phyloP scores from a whole-genome alignment of 1,284 basidiomycete species.

The Heterobasidion irregulare region DNA sequence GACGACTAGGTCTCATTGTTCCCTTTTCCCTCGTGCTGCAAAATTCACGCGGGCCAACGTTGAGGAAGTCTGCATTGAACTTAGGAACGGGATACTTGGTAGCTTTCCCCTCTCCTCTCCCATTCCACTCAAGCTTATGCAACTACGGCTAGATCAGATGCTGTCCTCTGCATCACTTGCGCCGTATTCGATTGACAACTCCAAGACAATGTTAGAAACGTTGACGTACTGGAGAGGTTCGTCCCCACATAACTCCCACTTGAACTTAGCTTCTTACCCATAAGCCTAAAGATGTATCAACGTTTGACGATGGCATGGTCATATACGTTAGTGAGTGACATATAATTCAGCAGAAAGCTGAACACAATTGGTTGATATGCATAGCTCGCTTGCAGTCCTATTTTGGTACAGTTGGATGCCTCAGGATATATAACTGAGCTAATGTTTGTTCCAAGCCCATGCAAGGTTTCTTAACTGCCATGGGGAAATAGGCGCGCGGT shows the following conservation, averaged over 20 bases:
- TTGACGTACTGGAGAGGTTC: background rate
- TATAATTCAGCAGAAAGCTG: background rate
- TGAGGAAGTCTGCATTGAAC: background rate
- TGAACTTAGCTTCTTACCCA: background rate
- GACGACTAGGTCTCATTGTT: background rate
- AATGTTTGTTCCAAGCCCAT: background rate
- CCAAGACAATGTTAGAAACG: background rate
- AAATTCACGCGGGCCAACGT: background rate
- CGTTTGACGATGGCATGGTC: background rate
- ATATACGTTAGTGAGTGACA: background rate
- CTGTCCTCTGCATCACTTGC: background rate
- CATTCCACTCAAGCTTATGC: background rate
- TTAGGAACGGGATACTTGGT: background rate
- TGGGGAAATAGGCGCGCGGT: background rate
- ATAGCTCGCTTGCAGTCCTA: background rate
- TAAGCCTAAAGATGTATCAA: background rate
- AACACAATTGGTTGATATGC: background rate
- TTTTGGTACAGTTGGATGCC: background rate
- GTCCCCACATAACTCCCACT: background rate
- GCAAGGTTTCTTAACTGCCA: slow-evolving; percentile 1
- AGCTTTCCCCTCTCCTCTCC: background rate
- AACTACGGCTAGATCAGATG: background rate
- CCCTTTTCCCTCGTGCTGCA: background rate
- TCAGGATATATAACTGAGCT: background rate
- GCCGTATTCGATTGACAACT: background rate